Conservation (phyloP, 495 filamentous ascomycete genomes). For the Xylaria acuta region DNA sequence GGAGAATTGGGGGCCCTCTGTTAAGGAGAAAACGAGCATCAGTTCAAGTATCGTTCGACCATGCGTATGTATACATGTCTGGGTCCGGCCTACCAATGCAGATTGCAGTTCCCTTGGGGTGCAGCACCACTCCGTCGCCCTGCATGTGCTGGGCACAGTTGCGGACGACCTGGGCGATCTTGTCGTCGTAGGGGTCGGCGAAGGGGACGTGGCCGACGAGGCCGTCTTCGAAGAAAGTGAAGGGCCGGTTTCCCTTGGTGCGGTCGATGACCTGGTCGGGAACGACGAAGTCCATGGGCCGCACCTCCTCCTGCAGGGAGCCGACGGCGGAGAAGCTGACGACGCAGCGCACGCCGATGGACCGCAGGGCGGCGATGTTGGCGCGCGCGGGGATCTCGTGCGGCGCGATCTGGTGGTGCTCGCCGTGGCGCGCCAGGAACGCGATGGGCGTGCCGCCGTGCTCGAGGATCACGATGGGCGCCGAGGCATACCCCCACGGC, state of each 20-base stretch:
- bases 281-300: constrained; percentile 93
- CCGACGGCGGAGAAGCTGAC: constrained; percentile 97
- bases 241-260: constrained; percentile 90
- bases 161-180: constrained; percentile 72
- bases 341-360: constrained; percentile 84
- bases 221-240: constrained; percentile 94
- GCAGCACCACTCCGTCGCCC: constrained; percentile 78
- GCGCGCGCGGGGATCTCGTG: constrained; percentile 90
- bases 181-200: constrained; percentile 89
- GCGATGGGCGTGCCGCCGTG: constrained; percentile 83
- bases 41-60: background rate
- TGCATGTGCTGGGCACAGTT: constrained; percentile 76
- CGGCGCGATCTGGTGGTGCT: constrained; percentile 85
- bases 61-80: background rate
- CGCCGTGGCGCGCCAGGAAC: constrained; percentile 91
- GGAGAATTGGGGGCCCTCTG: constrained; percentile 94
- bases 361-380: constrained; percentile 93
- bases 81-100: constrained; percentile 75
- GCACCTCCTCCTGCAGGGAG: constrained; percentile 87
- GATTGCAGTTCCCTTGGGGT: constrained; percentile 78
- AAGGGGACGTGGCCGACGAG: constrained; percentile 95
- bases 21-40: background rate
- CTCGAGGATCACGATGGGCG: constrained; percentile 87
- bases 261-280: constrained; percentile 97
- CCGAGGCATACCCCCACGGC: constrained; percentile 92